These are phyloP conservation scores for Umbellularia californica DNA, from an alignment of 164 flowering plant species.

Conservation along the genomic window DNA sequence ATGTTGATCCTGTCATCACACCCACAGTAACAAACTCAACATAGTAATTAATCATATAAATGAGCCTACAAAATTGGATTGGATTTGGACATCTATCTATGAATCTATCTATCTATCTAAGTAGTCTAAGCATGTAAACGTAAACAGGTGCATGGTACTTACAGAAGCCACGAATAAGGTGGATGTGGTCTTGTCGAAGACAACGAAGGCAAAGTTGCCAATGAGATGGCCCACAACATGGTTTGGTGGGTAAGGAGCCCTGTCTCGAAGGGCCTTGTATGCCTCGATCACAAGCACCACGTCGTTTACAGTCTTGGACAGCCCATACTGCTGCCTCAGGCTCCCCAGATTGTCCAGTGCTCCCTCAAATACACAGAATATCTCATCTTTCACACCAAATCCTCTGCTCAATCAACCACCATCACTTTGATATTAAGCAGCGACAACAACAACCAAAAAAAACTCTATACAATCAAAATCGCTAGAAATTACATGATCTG, in stretches of 20 bases:
- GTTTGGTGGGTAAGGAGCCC: constrained; percentile 78
- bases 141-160: constrained; percentile 14
- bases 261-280: constrained; percentile 73
- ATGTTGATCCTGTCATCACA: constrained; percentile 19
- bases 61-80: no score
- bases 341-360: constrained; percentile 51
- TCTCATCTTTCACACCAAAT: constrained; percentile 36
- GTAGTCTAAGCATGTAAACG: no score
- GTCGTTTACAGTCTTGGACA: constrained; percentile 61
- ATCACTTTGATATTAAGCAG: not conserved
- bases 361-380: constrained; percentile 71
- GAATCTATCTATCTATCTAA: no score
- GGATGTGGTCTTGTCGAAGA: constrained; percentile 55
- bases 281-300: constrained; percentile 78
- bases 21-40: no score
- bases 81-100: no score
- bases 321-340: constrained; percentile 69
- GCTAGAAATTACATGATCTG: no score
- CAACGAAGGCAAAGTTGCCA: constrained; percentile 70
- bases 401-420: constrained; percentile 12
- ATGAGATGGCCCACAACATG: constrained; percentile 70
- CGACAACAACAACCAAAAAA: no score
- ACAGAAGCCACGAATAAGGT: constrained; percentile 63
- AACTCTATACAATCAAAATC: no score
- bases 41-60: no score